Base-by-base conservation (phyloP, 306 rosid species). In the Gastrolobium villosum region DNA sequence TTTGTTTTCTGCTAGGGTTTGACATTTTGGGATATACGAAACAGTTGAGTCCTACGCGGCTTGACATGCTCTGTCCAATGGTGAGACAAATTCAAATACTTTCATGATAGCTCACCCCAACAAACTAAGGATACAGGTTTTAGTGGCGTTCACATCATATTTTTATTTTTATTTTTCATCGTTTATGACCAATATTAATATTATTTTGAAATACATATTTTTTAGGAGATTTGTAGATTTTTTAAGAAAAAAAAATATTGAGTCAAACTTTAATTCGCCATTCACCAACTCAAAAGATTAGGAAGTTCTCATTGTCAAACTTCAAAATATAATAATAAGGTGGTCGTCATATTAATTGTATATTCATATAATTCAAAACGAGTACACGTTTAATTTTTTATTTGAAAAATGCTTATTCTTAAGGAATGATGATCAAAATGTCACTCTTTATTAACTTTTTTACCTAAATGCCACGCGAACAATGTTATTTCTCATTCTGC, bases 11-110 rank as follows among this genome's bases (percentile, higher is more conserved):
- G 37, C 52, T 65, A 61, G 48, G 37, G 62, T 80, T 89, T 85
- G 86, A 86, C 83, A 80, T 59, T 74, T 41, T 44, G 20, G 65
- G 78, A 72, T 53, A 35, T 34, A 40, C 61, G 48, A 64, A 65
- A 56, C 13, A 52, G 66, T 55, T 55, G 75, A 84, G 80, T 80
- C 87, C 85, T 76, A 81, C 87, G 46, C 65, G 49, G 75, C 81
- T 68, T 48, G 80, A 55, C 81, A 73, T 66, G 62, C 34, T 65
- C 66, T 81, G 84, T 63, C 76, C 35, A 28, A 52, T 46, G 20
- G 11, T 11, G 5, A 10, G 56, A 34, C 36, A 37, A 60, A 59
- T 88, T 91, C 90, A 87, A 87, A 76, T 37, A 0, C 13, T 7
- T 53, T 80, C 88, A 88, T 88, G 15, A 87, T 87, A 78, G 9